Conservation (phyloP, 805 yeast species). For the Schwanniomyces vanrijiae region DNA sequence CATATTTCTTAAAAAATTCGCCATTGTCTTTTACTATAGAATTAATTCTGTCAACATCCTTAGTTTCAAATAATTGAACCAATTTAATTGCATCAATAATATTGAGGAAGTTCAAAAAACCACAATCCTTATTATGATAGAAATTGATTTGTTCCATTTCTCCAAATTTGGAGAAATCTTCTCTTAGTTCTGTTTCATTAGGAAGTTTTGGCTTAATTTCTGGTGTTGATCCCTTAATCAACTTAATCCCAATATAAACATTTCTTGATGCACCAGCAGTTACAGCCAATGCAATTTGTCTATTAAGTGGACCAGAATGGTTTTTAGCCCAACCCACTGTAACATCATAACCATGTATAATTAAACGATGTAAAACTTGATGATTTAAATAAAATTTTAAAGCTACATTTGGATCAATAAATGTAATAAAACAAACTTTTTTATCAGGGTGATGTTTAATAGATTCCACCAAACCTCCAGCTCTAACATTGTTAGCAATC, state of each 20-base stretch:
- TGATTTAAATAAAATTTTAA: constrained; percentile 63
- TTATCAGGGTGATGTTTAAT: constrained; percentile 53
- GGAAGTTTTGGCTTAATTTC: constrained; percentile 25
- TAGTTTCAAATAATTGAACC: constrained; percentile 55
- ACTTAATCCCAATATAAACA: constrained; percentile 65
- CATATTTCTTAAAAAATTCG: constrained; percentile 44
- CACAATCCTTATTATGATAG: constrained; percentile 68
- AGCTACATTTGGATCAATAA: constrained; percentile 63
- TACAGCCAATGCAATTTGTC: constrained; percentile 59
- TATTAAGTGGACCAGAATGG: constrained; percentile 61
- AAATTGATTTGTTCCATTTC: constrained; percentile 75
- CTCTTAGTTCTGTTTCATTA: constrained; percentile 47
- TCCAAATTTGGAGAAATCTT: constrained; percentile 65
- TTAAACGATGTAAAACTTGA: constrained; percentile 54
- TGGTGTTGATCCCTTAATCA: constrained; percentile 19
- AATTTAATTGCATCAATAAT: constrained; percentile 63
- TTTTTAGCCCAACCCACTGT: constrained; percentile 73
- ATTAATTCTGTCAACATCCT: constrained; percentile 30
- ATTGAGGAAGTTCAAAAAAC: constrained; percentile 69
- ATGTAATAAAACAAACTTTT: constrained; percentile 67
- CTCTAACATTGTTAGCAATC: constrained; percentile 72
- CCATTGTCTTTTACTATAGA: constrained; percentile 35
- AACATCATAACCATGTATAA: constrained; percentile 60
- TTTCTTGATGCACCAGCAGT: constrained; percentile 77
- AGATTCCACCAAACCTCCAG: constrained; percentile 67